Evolutionary conservation across 352 stramenopile genomes (phyloP).

Genomic region (Globisporangium parvum): DNA sequence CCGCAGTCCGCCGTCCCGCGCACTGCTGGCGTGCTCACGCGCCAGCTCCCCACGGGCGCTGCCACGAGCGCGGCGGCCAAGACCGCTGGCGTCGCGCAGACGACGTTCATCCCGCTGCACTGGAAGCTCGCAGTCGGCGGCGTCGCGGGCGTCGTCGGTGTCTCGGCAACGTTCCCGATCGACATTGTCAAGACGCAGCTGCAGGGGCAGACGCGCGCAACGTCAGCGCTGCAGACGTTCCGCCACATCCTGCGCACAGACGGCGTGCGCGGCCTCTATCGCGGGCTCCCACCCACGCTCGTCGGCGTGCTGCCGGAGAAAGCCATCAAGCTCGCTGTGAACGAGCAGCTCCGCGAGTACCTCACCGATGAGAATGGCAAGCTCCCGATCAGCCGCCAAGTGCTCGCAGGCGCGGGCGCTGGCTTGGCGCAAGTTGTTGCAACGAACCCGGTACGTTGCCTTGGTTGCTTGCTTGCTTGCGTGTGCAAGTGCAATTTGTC

Average conservation of each 20-base stretch:
- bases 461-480: not conserved
- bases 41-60: constrained; percentile 15
- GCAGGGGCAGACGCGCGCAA: constrained; percentile 62
- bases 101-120: constrained; percentile 61
- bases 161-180: constrained; percentile 85
- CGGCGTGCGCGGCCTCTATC: constrained; percentile 61
- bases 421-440: constrained; percentile 77
- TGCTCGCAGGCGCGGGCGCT: constrained; percentile 65
- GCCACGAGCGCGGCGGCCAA: constrained; percentile 3
- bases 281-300: constrained; percentile 72
- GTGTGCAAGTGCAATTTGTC: constrained; percentile 3
- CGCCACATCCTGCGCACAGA: constrained; percentile 66
- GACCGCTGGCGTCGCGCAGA: constrained; percentile 6
- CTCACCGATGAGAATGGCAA: constrained; percentile 62
- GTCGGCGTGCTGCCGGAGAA: constrained; percentile 86
- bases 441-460: constrained; percentile 71
- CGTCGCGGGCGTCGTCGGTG: constrained; percentile 81
- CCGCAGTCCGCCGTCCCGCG: constrained; percentile 4
- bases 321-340: constrained; percentile 89
- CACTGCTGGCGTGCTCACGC: constrained; percentile 10
- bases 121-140: constrained; percentile 82
- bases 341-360: constrained; percentile 83
- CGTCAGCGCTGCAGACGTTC: constrained; percentile 61
- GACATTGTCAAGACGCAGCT: constrained; percentile 93
- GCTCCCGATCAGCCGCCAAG: constrained; percentile 48